phyloP scores from a whole-genome alignment of 495 filamentous ascomycete species.

The Annulohypoxylon nitens region DNA sequence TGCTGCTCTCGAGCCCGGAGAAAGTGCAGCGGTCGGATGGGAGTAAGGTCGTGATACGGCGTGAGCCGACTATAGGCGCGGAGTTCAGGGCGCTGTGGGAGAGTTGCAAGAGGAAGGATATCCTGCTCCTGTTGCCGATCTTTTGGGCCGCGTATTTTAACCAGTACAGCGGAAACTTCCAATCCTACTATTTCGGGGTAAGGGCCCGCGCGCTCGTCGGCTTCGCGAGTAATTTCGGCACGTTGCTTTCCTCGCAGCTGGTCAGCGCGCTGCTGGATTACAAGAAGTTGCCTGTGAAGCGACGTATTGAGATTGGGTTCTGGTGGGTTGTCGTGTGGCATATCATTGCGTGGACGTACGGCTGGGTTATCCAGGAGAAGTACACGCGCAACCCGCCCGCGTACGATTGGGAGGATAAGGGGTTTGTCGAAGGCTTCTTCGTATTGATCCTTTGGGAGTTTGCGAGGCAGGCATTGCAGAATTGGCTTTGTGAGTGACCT shows the following conservation, averaged over 20 bases:
- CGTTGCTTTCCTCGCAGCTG: constrained; percentile 50
- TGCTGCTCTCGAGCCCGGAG: constrained; percentile 65
- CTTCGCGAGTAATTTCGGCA: constrained; percentile 62
- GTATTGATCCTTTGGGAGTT: constrained; percentile 64
- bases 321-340: constrained; percentile 60
- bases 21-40: constrained; percentile 68
- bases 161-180: constrained; percentile 70
- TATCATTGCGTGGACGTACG: constrained; percentile 61
- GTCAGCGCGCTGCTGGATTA: constrained; percentile 62
- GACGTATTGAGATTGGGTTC: constrained; percentile 57
- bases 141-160: constrained; percentile 69
- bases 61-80: constrained; percentile 59
- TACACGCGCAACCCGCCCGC: constrained; percentile 59
- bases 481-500: constrained; percentile 54
- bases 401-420: constrained; percentile 60
- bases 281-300: constrained; percentile 53
- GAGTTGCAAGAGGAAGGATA: constrained; percentile 60
- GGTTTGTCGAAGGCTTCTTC: constrained; percentile 61
- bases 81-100: constrained; percentile 64
- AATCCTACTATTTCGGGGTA: constrained; percentile 71
- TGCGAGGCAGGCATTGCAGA: constrained; percentile 61
- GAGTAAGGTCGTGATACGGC: constrained; percentile 52
- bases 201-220: constrained; percentile 66
- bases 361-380: constrained; percentile 64
- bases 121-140: constrained; percentile 67